Evolutionary conservation across 2,329 filamentous ascomycete genomes (phyloP).

Genomic region (Domatiomyces catenatus): DNA sequence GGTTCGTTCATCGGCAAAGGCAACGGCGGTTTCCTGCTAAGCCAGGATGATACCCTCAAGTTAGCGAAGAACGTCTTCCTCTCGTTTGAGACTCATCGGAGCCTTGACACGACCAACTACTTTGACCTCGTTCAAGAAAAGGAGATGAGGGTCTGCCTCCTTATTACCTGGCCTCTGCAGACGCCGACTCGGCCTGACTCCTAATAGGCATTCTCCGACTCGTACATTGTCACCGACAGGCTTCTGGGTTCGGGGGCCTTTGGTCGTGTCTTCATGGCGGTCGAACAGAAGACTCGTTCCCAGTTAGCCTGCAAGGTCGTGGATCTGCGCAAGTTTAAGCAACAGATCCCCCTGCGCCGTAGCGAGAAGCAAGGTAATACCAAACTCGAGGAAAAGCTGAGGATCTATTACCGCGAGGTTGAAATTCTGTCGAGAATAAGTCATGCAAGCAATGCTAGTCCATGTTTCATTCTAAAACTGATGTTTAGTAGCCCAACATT

Average conservation of each 20-base stretch:
- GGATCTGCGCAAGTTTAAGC: constrained; percentile 21
- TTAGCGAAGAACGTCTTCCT: constrained; percentile 17
- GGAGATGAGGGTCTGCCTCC: constrained; percentile 23
- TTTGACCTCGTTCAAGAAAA: constrained; percentile 20
- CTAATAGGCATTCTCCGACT: constrained; percentile 20
- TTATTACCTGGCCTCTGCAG: background rate
- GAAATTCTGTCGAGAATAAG: constrained; percentile 36
- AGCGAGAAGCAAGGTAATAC: constrained; percentile 10
- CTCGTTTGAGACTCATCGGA: constrained; percentile 11
- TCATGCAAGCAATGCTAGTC: constrained; percentile 29
- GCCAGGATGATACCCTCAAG: constrained; percentile 24
- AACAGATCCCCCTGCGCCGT: constrained; percentile 2
- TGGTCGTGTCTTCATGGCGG: constrained; percentile 30
- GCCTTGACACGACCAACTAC: constrained; percentile 1
- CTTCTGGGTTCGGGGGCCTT: constrained; percentile 29
- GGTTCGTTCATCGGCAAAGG: constrained; percentile 21
- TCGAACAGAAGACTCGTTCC: constrained; percentile 17
- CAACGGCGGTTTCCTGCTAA: constrained; percentile 24
- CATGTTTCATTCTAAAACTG: background rate
- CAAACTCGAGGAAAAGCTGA: constrained; percentile 20
- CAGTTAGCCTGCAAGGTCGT: constrained; percentile 34
- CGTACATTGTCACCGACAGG: constrained; percentile 26
- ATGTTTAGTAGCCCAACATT: constrained; percentile 39
- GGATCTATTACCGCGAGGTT: constrained; percentile 25
- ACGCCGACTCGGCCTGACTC: constrained; percentile 4